Base-by-base conservation (phyloP, 176 grass and related monocot genomes). In the Pontederia paniculata region DNA sequence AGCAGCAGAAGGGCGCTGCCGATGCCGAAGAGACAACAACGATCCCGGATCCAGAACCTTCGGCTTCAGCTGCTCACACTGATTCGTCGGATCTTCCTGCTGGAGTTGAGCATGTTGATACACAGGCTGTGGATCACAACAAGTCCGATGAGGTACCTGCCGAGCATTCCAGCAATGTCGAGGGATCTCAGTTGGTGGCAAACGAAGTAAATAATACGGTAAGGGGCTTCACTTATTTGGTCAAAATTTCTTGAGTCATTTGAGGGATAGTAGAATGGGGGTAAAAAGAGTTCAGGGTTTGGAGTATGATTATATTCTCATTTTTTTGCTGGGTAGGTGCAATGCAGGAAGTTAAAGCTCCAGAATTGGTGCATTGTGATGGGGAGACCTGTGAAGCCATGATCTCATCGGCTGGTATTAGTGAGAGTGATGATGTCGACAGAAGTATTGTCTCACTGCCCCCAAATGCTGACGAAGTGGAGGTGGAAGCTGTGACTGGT, bases 301-400 rank as follows among this genome's bases (percentile, higher is more conserved):
- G 18, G 45, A 76, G 52, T 66, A 69, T 51, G 51, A 66, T 77
- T 73, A 70, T 62, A 86, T 25, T 55, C 64, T 62, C 44, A 54
- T 79, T 25, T 64, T n/a, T 54, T 78, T 73, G 62, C 23, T 63
- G 13, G 43, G 61, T 82, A 77, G 73, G 73, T 45, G 68, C 68
- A 76, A 78, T 84, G 79, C 83, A 97, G 93, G 86, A 97, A 74
- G 73, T 48, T 23, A 53, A 55, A 48, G 55, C n/a, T 41, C 65
- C 21, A 0, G 74, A 76, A 71, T 65, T 52, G n/a, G 86, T 81
- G 68, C 74, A 87, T 73, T 73, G 63, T 50, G 79, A 81, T 44
- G 71, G 71, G 4, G 68, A 21, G n/a, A 37, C 8, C 23, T 52
- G n/a, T 8, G 45, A 17, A 21, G 23, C 50, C 51, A 47, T 45